Evolutionary conservation across 768 basidiomycete genomes (phyloP).

Genomic region (Candolleomyces eurysporus): DNA sequence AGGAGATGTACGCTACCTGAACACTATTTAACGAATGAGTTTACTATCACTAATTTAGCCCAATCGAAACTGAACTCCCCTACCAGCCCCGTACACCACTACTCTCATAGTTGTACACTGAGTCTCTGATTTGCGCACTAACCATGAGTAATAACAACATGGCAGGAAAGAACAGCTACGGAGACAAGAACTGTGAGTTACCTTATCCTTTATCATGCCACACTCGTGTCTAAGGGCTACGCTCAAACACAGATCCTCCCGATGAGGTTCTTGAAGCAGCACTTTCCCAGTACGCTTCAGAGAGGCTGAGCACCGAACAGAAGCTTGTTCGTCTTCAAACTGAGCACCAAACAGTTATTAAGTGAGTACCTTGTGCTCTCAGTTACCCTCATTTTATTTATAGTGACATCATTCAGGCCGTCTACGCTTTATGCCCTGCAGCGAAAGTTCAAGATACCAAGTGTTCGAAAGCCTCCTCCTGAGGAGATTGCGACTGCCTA

Average conservation of each 20-base stretch:
- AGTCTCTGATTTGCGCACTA: too few relatives aligned
- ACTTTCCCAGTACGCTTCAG: neutral
- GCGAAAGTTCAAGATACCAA: neutral
- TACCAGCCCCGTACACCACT: too few relatives aligned
- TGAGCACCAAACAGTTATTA: neutral
- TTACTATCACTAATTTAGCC: too few relatives aligned
- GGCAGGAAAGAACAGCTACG: neutral
- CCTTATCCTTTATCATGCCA: neutral
- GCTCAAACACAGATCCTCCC: neutral
- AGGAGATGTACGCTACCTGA: too few relatives aligned
- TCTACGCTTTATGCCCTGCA: neutral
- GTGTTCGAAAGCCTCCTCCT: neutral
- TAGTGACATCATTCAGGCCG: neutral
- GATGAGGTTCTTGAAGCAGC: neutral
- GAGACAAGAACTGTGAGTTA: conserved; percentile 1
- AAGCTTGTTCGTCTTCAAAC: neutral
- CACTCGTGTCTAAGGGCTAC: neutral
- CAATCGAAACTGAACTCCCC: too few relatives aligned
- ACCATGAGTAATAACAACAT: too few relatives aligned
- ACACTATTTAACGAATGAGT: too few relatives aligned
- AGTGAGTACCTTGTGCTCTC: neutral
- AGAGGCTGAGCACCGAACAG: neutral
- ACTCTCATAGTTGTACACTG: too few relatives aligned
- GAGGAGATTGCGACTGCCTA: neutral
- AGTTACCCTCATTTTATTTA: neutral